These are phyloP conservation scores for Dothidotthia symphoricarpi DNA, from an alignment of 2,329 filamentous ascomycete species.

Conservation along the genomic window DNA sequence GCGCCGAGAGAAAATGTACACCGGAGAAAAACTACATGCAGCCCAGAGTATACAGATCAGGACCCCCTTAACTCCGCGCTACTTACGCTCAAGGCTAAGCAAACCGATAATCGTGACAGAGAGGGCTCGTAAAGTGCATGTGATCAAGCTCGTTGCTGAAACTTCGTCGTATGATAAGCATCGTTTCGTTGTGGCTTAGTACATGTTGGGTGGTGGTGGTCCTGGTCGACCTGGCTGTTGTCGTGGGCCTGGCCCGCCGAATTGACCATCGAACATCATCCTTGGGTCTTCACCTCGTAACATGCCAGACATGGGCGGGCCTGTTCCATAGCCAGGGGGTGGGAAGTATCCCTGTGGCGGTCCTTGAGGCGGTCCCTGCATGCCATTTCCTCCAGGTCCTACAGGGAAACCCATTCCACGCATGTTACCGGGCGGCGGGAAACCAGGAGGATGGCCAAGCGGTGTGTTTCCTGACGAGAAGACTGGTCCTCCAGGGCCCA, in stretches of 20 bases:
- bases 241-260: constrained; percentile 29
- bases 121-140: neutral
- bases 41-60: constrained; percentile 31
- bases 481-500: constrained; percentile 33
- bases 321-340: constrained; percentile 28
- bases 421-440: constrained; percentile 32
- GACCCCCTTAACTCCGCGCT: no score
- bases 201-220: constrained; percentile 36
- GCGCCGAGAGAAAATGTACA: no score
- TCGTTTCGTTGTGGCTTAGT: constrained; percentile 40
- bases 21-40: no score
- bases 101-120: no score
- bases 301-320: constrained; percentile 30
- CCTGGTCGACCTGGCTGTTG: constrained; percentile 31
- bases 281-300: constrained; percentile 31
- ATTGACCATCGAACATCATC: constrained; percentile 40
- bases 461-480: constrained; percentile 42
- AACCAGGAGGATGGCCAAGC: constrained; percentile 39
- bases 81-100: no score
- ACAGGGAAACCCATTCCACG: constrained; percentile 23
- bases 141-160: no score
- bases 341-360: constrained; percentile 39
- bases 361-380: constrained; percentile 37
- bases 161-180: neutral
- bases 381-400: constrained; percentile 26